A percentile compares a stretch with the other conserved stretches of the same genome.
Evolutionary conservation across 208 protist species (phyloP).

Genomic region (Leishmania amazonensis): DNA sequence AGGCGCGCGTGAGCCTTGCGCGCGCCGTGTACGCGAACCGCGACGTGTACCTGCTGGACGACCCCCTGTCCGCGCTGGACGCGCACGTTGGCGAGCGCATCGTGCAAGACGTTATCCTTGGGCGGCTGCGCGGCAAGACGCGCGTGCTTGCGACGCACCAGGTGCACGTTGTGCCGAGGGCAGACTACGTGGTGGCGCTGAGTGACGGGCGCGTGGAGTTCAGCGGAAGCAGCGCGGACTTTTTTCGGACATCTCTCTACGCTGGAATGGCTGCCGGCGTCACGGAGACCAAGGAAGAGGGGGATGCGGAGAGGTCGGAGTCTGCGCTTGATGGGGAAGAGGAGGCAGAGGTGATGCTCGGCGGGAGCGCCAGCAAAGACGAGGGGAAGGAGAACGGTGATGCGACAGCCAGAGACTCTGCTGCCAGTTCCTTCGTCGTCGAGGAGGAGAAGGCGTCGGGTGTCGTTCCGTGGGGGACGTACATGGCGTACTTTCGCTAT

Average conservation of each 20-base stretch:
- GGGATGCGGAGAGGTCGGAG: background rate
- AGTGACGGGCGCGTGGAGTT: slow-evolving; percentile 55
- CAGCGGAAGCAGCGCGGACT: slow-evolving; percentile 41
- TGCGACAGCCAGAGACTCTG: slow-evolving; percentile 25
- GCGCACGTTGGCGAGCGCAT: slow-evolving; percentile 76
- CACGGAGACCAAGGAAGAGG: background rate
- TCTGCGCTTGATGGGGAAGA: slow-evolving; percentile 10
- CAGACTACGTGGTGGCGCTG: slow-evolving; percentile 89
- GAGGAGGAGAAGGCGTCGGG: slow-evolving; percentile 67
- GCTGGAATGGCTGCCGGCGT: background rate
- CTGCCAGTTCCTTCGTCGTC: slow-evolving; percentile 41
- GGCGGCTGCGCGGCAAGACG: slow-evolving; percentile 52
- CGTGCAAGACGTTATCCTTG: slow-evolving; percentile 39
- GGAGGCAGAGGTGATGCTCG: background rate
- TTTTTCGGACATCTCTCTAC: slow-evolving; percentile 35
- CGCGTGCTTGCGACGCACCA: slow-evolving; percentile 95
- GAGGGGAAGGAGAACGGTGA: slow-evolving; percentile 89
- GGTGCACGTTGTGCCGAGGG: slow-evolving; percentile 79
- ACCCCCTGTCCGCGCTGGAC: slow-evolving; percentile 90
- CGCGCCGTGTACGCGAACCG: slow-evolving; percentile 86
- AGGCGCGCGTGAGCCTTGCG: slow-evolving; percentile 83
- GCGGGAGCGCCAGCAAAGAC: background rate
- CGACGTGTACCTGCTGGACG: slow-evolving; percentile 92
- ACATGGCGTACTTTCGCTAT: slow-evolving; percentile 55
- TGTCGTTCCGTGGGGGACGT: slow-evolving; percentile 57